Conservation (phyloP, 805 yeast species). For the Komagataella pastoris region DNA sequence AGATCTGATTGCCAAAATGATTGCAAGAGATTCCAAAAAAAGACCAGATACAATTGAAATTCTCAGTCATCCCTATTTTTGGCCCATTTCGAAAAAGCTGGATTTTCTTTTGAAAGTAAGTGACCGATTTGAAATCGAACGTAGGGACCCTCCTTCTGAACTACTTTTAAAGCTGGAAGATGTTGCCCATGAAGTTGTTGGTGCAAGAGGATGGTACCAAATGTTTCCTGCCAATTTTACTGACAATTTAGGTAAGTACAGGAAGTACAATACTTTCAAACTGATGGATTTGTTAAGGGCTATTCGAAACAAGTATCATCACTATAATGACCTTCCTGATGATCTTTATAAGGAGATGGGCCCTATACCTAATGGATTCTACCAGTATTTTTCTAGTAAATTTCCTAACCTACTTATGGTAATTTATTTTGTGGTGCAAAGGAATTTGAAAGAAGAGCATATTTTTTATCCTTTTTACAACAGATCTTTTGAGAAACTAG, state of each 20-base stretch:
- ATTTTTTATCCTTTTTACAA: constrained; percentile 32
- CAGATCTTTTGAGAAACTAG: background rate
- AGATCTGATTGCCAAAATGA: constrained; percentile 65
- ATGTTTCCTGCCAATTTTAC: constrained; percentile 62
- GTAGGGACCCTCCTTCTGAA: constrained; percentile 65
- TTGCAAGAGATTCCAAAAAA: constrained; percentile 43
- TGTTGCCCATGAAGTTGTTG: constrained; percentile 34
- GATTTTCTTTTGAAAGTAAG: constrained; percentile 81
- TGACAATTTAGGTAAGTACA: constrained; percentile 78
- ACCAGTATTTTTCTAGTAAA: constrained; percentile 54
- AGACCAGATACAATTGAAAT: constrained; percentile 65
- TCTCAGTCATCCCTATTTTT: constrained; percentile 78
- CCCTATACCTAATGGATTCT: constrained; percentile 76
- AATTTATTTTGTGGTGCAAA: constrained; percentile 48
- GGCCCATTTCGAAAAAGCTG: constrained; percentile 62
- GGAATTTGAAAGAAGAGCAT: constrained; percentile 50
- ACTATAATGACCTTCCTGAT: constrained; percentile 77
- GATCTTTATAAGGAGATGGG: constrained; percentile 54
- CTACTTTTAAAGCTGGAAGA: constrained; percentile 42
- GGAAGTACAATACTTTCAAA: constrained; percentile 72
- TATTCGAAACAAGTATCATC: constrained; percentile 87
- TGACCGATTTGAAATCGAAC: constrained; percentile 80
- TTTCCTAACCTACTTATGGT: constrained; percentile 76
- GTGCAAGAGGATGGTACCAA: constrained; percentile 62
- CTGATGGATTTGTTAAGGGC: constrained; percentile 83